A percentile compares a stretch with the other conserved stretches of the same genome.
These are phyloP conservation scores for Agrostemma githago DNA, from an alignment of 148 eudicot genomes.

Conservation along the genomic window DNA sequence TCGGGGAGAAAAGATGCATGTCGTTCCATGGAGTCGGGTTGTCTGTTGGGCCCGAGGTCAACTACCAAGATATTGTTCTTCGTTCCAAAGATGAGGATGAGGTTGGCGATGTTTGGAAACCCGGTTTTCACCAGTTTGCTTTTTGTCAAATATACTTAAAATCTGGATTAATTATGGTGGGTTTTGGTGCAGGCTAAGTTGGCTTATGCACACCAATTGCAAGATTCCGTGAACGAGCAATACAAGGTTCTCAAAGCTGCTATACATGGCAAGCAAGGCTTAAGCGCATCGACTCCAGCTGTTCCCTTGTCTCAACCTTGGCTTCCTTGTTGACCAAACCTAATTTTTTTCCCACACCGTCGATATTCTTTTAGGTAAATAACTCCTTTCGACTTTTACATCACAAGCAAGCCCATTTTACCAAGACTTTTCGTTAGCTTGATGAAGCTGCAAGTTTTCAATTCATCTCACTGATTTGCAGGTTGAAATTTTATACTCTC, in stretches of 20 bases:
- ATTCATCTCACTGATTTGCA: constrained; percentile 1
- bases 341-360: not conserved
- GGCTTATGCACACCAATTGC: constrained; percentile 46
- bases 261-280: constrained; percentile 64
- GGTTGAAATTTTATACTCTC: constrained; percentile 17
- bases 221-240: constrained; percentile 62
- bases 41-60: constrained; percentile 58
- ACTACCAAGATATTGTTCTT: constrained; percentile 42
- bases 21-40: constrained; percentile 79
- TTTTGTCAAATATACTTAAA: not conserved
- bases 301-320: constrained; percentile 77
- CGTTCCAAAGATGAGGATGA: constrained; percentile 51
- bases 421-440: not conserved
- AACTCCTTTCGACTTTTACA: not conserved
- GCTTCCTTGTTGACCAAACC: constrained; percentile 30
- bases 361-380: constrained; percentile 26
- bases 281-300: constrained; percentile 52
- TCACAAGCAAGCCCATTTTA: not conserved
- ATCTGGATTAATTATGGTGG: not conserved
- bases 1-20: constrained; percentile 85
- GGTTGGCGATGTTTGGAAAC: constrained; percentile 38
- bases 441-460: not conserved
- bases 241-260: constrained; percentile 64
- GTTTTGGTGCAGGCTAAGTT: constrained; percentile 53
- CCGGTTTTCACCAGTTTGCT: not conserved